Evolutionary conservation across 768 basidiomycete species (phyloP).

Genomic region (Phanerochaete sordida): DNA sequence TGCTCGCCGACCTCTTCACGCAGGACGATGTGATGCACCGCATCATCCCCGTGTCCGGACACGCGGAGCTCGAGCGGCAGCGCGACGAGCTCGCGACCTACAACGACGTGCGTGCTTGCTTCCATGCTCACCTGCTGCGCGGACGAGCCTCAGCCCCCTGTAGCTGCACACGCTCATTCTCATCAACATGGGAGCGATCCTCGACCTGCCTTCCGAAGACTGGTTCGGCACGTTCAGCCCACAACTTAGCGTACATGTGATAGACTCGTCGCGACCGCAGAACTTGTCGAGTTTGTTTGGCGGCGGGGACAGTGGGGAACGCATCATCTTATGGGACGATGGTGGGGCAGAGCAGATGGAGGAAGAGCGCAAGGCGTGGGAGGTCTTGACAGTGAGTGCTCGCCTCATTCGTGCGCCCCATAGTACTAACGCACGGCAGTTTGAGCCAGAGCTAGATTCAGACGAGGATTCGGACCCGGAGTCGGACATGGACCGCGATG

Average conservation of each 20-base stretch:
- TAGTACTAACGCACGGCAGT: conserved; percentile 40
- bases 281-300: conserved; percentile 86
- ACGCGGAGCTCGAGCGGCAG: conserved; percentile 66
- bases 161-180: conserved; percentile 89
- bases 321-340: conserved; percentile 92
- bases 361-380: conserved; percentile 79
- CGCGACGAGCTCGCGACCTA: conserved; percentile 63
- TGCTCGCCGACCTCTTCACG: conserved; percentile 85
- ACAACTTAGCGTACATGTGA: conserved; percentile 78
- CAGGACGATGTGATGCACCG: conserved; percentile 94
- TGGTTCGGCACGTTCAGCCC: conserved; percentile 75
- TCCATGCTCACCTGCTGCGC: too few species aligned
- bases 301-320: conserved; percentile 58
- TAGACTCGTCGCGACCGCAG: conserved; percentile 90
- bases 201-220: conserved; percentile 70
- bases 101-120: conserved; percentile 58
- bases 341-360: conserved; percentile 69
- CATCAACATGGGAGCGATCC: conserved; percentile 86
- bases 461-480: conserved; percentile 51
- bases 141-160: too few species aligned
- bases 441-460: conserved; percentile 72
- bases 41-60: conserved; percentile 85
- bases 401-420: background rate
- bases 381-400: conserved; percentile 66
- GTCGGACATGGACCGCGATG: conserved; percentile 36